A percentile compares a stretch with the other conserved stretches of the same genome.
Evolutionary conservation across 2,329 filamentous ascomycete genomes (phyloP).

Genomic region (Pseudocercospora vitis): DNA sequence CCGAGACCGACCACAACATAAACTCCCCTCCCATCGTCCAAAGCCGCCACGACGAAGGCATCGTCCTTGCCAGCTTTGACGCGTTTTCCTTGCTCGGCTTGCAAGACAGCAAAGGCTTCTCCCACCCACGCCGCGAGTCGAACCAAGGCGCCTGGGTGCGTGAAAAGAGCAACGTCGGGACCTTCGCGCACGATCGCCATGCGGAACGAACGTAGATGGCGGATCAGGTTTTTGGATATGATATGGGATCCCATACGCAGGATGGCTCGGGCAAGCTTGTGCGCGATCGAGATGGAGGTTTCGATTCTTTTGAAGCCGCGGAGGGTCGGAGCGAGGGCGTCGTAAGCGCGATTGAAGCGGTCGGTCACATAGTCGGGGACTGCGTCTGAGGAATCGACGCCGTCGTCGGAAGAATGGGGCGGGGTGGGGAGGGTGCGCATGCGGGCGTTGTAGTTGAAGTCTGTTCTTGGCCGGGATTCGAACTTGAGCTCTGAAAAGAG

Average conservation of each 20-base stretch:
- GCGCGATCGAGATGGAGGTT: slow-evolving; percentile 74
- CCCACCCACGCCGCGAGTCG: slow-evolving; percentile 93
- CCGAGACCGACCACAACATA: slow-evolving; percentile 94
- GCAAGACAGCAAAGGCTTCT: slow-evolving; percentile 86
- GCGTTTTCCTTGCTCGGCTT: slow-evolving; percentile 72
- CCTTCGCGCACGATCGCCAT: slow-evolving; percentile 96
- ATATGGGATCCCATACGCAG: slow-evolving; percentile 88
- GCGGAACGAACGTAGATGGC: slow-evolving; percentile 86
- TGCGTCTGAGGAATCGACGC: slow-evolving; percentile 28
- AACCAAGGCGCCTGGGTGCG: slow-evolving; percentile 85
- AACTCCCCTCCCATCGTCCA: slow-evolving; percentile 82
- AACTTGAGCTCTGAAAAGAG: slow-evolving; percentile 24
- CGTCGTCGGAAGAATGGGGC: slow-evolving; percentile 36
- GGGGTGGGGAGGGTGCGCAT: slow-evolving; percentile 37
- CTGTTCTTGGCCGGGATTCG: slow-evolving; percentile 18
- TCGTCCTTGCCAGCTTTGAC: slow-evolving; percentile 56
- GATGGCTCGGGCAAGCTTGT: slow-evolving; percentile 87
- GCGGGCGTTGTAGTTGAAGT: slow-evolving; percentile 33
- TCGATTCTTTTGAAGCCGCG: slow-evolving; percentile 71
- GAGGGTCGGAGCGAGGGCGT: slow-evolving; percentile 52
- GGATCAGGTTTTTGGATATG: slow-evolving; percentile 91
- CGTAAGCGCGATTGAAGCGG: slow-evolving; percentile 61
- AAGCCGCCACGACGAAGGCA: slow-evolving; percentile 83
- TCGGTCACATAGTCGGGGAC: slow-evolving; percentile 49
- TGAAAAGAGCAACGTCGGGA: slow-evolving; percentile 86